Conservation (phyloP, 2,329 filamentous ascomycete genomes). For the Stagonosporopsis vannaccii region DNA sequence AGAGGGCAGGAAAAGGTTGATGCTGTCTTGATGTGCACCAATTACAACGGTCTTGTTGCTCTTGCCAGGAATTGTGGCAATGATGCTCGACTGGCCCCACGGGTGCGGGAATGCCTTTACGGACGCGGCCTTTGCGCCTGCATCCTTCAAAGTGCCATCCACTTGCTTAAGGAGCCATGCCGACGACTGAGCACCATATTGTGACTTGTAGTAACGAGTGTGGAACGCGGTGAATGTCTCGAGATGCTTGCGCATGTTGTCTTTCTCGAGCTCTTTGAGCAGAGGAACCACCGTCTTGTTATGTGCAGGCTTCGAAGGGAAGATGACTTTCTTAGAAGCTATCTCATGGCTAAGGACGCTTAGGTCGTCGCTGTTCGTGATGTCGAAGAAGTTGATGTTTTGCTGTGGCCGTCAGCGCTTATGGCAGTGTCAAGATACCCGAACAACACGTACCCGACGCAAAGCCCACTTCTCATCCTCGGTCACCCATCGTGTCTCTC, state of each 20-base stretch:
- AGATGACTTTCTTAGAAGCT: slow-evolving; percentile 60
- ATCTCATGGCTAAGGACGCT: slow-evolving; percentile 55
- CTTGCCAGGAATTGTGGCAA: slow-evolving; percentile 88
- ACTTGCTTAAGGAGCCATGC: slow-evolving; percentile 85
- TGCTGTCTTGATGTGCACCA: slow-evolving; percentile 82
- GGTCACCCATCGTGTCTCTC: slow-evolving; percentile 83
- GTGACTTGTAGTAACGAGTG: slow-evolving; percentile 81
- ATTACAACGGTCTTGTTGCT: slow-evolving; percentile 85
- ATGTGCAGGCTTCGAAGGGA: slow-evolving; percentile 71
- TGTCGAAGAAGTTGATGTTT: slow-evolving; percentile 91
- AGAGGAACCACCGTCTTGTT: slow-evolving; percentile 73
- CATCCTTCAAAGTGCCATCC: slow-evolving; percentile 71
- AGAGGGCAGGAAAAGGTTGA: slow-evolving; percentile 88
- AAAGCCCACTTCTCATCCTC: slow-evolving; percentile 96
- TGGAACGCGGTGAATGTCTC: slow-evolving; percentile 81
- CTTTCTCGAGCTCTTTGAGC: slow-evolving; percentile 73
- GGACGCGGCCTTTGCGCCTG: slow-evolving; percentile 73
- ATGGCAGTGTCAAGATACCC: not conserved
- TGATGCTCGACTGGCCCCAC: slow-evolving; percentile 91
- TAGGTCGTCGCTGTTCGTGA: slow-evolving; percentile 76
- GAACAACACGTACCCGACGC: slow-evolving; percentile 68
- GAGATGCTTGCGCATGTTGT: slow-evolving; percentile 78
- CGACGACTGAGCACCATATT: slow-evolving; percentile 82
- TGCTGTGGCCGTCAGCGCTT: slow-evolving; percentile 59
- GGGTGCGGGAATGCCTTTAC: slow-evolving; percentile 79